phyloP scores from a whole-genome alignment of 202 grass and related monocot genomes.

The Zizania palustris region DNA sequence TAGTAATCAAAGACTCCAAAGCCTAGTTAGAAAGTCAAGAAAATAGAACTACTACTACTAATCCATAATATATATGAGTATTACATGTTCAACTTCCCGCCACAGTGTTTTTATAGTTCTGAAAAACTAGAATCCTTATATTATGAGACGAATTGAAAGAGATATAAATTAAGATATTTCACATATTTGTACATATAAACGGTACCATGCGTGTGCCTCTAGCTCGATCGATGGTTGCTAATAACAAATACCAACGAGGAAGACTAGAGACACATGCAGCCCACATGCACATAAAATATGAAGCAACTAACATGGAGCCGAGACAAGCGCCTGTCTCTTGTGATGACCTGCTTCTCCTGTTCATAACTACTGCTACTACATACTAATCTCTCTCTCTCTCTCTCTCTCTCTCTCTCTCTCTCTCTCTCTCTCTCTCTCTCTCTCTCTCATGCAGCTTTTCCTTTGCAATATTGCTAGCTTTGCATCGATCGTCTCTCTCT shows the following conservation, averaged over 20 bases:
- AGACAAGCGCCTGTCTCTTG: slow-evolving; percentile 69
- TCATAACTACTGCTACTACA: slow-evolving; percentile 3
- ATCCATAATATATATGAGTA: no score
- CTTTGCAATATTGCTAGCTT: not conserved
- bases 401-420: no score
- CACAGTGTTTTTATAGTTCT: no score
- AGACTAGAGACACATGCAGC: no score
- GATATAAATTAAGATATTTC: not conserved
- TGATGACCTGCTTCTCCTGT: slow-evolving; percentile 38
- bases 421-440: slow-evolving; percentile 13
- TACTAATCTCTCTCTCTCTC: slow-evolving; percentile 11
- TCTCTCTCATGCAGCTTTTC: not conserved
- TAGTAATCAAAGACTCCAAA: no score
- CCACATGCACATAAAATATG: slow-evolving; percentile 51
- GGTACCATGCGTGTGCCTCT: slow-evolving; percentile 30
- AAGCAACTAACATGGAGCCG: slow-evolving; percentile 34
- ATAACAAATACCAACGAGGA: slow-evolving; percentile 47
- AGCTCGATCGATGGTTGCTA: slow-evolving; percentile 1
- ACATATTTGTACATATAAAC: not conserved
- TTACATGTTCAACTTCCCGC: no score
- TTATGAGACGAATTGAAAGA: no score
- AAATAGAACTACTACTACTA: no score
- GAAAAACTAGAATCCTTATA: no score
- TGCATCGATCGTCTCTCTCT: slow-evolving; percentile 45
- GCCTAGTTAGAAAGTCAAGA: no score